These are phyloP conservation scores for Colletotrichum musae DNA, from an alignment of 2,329 filamentous ascomycete species.

Conservation along the genomic window DNA sequence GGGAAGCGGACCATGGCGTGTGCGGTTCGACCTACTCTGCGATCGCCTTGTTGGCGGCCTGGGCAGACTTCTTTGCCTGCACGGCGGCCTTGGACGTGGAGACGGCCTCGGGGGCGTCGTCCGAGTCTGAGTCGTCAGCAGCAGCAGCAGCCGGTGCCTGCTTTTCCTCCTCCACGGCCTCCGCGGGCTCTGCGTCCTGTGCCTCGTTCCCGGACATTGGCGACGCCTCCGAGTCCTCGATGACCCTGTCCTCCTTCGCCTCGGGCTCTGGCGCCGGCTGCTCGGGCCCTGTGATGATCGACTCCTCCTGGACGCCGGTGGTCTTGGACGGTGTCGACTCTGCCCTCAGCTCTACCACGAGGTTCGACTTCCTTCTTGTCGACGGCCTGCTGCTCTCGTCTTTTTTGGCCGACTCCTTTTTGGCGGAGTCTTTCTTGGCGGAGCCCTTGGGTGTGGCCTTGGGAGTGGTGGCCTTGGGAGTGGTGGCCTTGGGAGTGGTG, in stretches of 20 bases:
- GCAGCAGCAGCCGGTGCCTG: slow-evolving; percentile 53
- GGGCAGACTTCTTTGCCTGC: slow-evolving; percentile 60
- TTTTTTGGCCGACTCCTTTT: slow-evolving; percentile 26
- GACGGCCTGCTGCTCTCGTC: slow-evolving; percentile 28
- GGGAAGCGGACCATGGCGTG: no score
- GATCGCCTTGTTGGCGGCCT: slow-evolving; percentile 64
- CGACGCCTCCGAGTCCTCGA: slow-evolving; percentile 37
- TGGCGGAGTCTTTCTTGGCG: slow-evolving; percentile 22
- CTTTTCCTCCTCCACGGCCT: slow-evolving; percentile 38
- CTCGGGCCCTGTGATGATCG: slow-evolving; percentile 38
- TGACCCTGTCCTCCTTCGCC: slow-evolving; percentile 34
- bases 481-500: slow-evolving; percentile 10
- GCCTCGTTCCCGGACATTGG: slow-evolving; percentile 16
- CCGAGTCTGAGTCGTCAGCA: slow-evolving; percentile 63
- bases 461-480: slow-evolving; percentile 14
- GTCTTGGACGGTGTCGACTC: slow-evolving; percentile 15
- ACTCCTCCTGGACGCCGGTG: slow-evolving; percentile 6
- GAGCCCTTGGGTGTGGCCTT: slow-evolving; percentile 26
- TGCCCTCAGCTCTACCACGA: slow-evolving; percentile 33
- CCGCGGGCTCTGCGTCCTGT: slow-evolving; percentile 1
- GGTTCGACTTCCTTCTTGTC: slow-evolving; percentile 30
- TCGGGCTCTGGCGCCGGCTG: slow-evolving; percentile 39
- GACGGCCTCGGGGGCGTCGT: slow-evolving; percentile 72
- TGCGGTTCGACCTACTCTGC: slow-evolving; percentile 60
- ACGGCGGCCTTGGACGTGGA: slow-evolving; percentile 65